These are phyloP conservation scores for Dioscorea zingiberensis DNA, from an alignment of 106 monocot species.

Conservation along the genomic window DNA sequence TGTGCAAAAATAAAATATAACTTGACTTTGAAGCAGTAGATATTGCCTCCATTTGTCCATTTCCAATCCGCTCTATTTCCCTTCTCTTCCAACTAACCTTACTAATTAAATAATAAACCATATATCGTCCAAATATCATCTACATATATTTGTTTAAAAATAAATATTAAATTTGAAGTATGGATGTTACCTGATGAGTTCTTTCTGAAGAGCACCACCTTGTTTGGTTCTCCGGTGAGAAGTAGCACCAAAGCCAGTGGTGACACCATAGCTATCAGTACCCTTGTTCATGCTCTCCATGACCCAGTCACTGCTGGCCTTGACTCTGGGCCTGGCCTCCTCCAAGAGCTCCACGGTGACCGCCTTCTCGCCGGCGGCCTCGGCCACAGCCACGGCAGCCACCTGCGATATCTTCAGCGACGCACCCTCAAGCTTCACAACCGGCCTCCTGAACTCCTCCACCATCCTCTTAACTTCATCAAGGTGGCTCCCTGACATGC, in stretches of 20 bases:
- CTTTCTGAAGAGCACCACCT: constrained; percentile 48
- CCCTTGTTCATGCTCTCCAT: constrained; percentile 53
- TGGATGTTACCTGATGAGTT: constrained; percentile 50
- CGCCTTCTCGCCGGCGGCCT: not conserved
- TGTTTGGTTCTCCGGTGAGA: constrained; percentile 60
- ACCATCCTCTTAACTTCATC: constrained; percentile 67
- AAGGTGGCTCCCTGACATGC: constrained; percentile 44
- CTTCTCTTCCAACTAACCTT: no score
- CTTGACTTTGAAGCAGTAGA: no score
- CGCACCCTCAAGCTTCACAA: constrained; percentile 43
- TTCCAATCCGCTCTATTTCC: no score
- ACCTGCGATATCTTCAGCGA: constrained; percentile 43
- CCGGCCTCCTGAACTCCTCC: constrained; percentile 29
- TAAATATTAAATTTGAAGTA: no score
- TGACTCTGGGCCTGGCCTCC: constrained; percentile 33
- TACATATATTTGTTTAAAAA: no score
- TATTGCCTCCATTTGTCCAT: no score
- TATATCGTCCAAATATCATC: no score
- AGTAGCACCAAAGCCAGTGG: constrained; percentile 72
- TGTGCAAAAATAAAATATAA: no score
- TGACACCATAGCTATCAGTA: constrained; percentile 63
- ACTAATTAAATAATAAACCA: no score
- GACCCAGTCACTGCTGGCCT: constrained; percentile 66
- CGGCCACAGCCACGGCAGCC: constrained; percentile 60
- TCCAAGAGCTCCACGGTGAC: constrained; percentile 46